Evolutionary conservation across 1,139 yeast genomes (phyloP).

Genomic region (Saccharomyces hybrid): DNA sequence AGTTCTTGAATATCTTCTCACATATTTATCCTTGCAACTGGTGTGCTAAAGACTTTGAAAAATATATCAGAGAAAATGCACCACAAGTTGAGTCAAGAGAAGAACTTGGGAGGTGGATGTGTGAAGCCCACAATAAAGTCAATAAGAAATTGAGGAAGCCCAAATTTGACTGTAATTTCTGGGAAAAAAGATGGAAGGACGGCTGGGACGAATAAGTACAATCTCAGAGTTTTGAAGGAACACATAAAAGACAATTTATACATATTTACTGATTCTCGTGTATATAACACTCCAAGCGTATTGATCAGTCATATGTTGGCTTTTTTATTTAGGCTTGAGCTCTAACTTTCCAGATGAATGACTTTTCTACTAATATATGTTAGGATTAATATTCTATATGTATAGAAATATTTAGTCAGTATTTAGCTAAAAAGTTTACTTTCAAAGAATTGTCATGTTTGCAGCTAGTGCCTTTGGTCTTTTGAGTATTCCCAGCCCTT

Average conservation of each 20-base stretch:
- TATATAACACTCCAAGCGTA: not conserved
- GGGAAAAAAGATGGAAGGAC: slow-evolving; percentile 91
- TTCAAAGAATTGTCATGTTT: not conserved
- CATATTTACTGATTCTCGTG: not conserved
- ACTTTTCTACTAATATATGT: not conserved
- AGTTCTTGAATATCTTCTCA: slow-evolving; percentile 64
- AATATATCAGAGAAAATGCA: slow-evolving; percentile 50
- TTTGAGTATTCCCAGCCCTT: not conserved
- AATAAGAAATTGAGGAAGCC: slow-evolving; percentile 80
- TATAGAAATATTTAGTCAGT: not conserved
- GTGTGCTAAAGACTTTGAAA: slow-evolving; percentile 80
- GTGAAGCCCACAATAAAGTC: slow-evolving; percentile 91
- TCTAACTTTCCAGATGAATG: not conserved
- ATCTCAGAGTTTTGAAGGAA: not conserved
- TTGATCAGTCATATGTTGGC: not conserved
- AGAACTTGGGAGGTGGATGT: slow-evolving; percentile 81
- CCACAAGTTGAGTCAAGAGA: slow-evolving; percentile 69
- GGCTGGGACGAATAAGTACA: slow-evolving; percentile 48
- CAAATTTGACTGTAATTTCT: slow-evolving; percentile 72
- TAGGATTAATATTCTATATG: not conserved
- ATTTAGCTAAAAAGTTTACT: too few relatives aligned
- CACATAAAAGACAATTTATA: not conserved
- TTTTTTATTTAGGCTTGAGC: not conserved
- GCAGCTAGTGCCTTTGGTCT: not conserved
- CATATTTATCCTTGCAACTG: slow-evolving; percentile 89